A percentile compares a stretch with the other conserved stretches of the same genome.
phyloP scores from a whole-genome alignment of 2,329 filamentous ascomycete species.

The Colletotrichum trifolii region DNA sequence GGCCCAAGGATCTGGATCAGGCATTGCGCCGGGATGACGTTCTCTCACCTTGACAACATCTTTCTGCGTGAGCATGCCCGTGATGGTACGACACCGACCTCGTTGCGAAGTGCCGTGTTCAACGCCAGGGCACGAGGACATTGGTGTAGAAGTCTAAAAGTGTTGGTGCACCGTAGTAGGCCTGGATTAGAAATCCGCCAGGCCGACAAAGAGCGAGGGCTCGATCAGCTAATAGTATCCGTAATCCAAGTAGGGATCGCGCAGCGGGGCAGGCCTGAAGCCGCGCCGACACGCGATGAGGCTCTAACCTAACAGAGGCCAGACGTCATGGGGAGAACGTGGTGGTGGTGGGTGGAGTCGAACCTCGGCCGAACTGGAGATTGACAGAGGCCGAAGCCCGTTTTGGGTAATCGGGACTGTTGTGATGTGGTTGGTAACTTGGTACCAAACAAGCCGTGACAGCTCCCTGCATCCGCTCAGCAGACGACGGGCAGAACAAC shows the following conservation, averaged over 20 bases:
- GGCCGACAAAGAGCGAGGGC: slow-evolving; percentile 1
- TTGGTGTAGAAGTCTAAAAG: not conserved
- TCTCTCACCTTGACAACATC: not conserved
- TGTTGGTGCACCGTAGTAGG: not conserved
- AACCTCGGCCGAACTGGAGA: slow-evolving; percentile 28
- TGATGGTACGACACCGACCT: slow-evolving; percentile 1
- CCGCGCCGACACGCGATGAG: slow-evolving; percentile 28
- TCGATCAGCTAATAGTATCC: not conserved
- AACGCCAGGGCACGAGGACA: not conserved
- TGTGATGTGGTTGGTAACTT: not conserved
- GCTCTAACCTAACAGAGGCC: slow-evolving; percentile 10
- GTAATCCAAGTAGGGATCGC: slow-evolving; percentile 16
- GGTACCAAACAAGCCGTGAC: not conserved
- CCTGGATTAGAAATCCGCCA: slow-evolving; percentile 8
- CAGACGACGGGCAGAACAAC: not conserved
- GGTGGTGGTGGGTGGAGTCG: slow-evolving; percentile 16
- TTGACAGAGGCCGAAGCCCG: slow-evolving; percentile 34
- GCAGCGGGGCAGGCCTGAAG: slow-evolving; percentile 11
- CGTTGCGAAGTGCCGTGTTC: slow-evolving; percentile 8
- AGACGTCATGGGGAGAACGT: slow-evolving; percentile 25
- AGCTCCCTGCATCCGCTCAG: not conserved
- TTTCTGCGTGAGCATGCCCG: not conserved
- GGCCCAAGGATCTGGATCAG: slow-evolving; percentile 1
- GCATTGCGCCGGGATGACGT: slow-evolving; percentile 22
- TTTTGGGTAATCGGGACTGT: slow-evolving; percentile 4